phyloP scores from a whole-genome alignment of 345 rosid species.

The Psidium guajava region DNA sequence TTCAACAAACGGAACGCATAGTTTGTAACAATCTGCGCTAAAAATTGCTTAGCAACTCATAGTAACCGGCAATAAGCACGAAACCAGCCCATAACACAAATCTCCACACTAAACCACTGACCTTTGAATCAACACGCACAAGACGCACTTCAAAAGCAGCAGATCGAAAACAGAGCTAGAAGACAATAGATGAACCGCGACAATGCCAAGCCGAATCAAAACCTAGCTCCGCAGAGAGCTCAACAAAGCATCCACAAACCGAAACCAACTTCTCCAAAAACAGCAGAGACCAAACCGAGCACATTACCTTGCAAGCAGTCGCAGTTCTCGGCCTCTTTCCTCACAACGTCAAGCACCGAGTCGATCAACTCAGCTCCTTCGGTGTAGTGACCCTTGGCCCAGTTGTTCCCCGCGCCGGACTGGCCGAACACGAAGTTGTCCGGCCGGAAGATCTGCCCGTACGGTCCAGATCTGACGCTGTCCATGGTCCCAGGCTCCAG shows the following conservation, averaged over 20 bases:
- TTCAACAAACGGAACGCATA: neutral
- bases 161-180: neutral
- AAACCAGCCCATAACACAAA: neutral
- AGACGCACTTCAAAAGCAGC: neutral
- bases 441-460: constrained; percentile 55
- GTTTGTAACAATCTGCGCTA: neutral
- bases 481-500: constrained; percentile 83
- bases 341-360: constrained; percentile 44
- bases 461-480: constrained; percentile 63
- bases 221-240: neutral
- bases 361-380: constrained; percentile 53
- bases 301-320: constrained; percentile 43
- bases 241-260: neutral
- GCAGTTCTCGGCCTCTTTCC: constrained; percentile 49
- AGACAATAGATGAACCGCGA: neutral
- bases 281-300: neutral
- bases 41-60: neutral
- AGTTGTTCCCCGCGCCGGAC: constrained; percentile 44
- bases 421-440: constrained; percentile 49
- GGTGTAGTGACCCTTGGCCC: constrained; percentile 45
- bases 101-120: neutral
- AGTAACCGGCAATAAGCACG: neutral
- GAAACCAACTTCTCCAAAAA: neutral
- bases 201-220: neutral
- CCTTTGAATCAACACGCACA: neutral